phyloP scores from a whole-genome alignment of 345 rosid species.

The Populus davidiana region DNA sequence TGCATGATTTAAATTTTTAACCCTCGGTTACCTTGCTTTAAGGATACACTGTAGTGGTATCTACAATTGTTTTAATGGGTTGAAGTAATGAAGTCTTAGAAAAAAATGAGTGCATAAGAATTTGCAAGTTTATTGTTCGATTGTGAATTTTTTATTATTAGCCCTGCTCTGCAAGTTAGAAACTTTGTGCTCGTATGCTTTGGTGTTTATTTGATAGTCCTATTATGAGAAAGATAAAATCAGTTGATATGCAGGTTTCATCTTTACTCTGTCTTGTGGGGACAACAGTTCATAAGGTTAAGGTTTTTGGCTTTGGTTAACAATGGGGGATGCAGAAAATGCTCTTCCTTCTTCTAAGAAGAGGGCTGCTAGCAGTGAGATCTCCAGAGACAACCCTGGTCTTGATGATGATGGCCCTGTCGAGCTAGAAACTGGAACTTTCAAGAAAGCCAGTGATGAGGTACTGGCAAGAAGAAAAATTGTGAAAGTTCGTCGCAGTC shows the following conservation, averaged over 20 bases:
- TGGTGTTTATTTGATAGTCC: not conserved
- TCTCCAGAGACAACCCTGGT: slow-evolving; percentile 74
- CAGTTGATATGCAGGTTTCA: slow-evolving; percentile 9
- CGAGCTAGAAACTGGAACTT: slow-evolving; percentile 70
- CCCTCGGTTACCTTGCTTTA: not conserved
- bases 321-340: slow-evolving; percentile 79
- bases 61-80: not conserved
- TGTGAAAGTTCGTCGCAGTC: slow-evolving; percentile 66
- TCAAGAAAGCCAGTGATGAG: slow-evolving; percentile 88
- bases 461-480: slow-evolving; percentile 80
- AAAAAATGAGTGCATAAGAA: not conserved
- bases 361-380: slow-evolving; percentile 90
- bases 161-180: not conserved
- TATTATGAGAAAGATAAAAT: not conserved
- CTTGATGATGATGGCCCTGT: slow-evolving; percentile 72
- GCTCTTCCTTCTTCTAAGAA: slow-evolving; percentile 83
- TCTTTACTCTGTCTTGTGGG: not conserved
- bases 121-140: not conserved
- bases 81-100: not conserved
- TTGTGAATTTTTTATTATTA: not conserved
- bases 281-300: not conserved
- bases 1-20: not conserved
- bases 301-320: not conserved
- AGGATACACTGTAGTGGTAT: not conserved
- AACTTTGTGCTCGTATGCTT: too few species aligned